These are phyloP conservation scores for Phytophthora quininea DNA, from an alignment of 352 stramenopile species.

Conservation along the genomic window DNA sequence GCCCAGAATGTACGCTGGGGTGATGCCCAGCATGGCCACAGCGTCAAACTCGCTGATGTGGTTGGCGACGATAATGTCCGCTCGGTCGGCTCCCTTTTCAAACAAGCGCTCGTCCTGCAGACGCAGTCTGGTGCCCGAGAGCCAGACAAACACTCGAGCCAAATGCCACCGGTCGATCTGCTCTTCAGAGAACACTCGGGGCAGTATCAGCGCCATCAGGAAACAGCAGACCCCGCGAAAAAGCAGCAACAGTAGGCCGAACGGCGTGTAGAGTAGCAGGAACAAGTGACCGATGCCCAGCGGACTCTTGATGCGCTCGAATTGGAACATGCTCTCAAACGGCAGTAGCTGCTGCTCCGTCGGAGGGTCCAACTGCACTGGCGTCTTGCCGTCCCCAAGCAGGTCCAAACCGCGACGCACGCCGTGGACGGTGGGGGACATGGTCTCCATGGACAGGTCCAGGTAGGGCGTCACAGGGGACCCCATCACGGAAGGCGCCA, in stretches of 20 bases:
- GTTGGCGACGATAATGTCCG: slow-evolving; percentile 70
- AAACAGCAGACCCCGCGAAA: slow-evolving; percentile 47
- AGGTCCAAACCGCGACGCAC: slow-evolving; percentile 39
- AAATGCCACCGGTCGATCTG: slow-evolving; percentile 57
- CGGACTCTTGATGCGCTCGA: slow-evolving; percentile 66
- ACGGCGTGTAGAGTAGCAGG: slow-evolving; percentile 61
- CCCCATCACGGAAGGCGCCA: slow-evolving; percentile 27
- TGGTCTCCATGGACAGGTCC: slow-evolving; percentile 45
- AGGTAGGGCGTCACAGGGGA: slow-evolving; percentile 31
- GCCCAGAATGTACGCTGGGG: slow-evolving; percentile 61
- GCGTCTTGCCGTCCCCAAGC: slow-evolving; percentile 34
- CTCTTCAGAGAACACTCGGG: slow-evolving; percentile 45
- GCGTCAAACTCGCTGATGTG: slow-evolving; percentile 82
- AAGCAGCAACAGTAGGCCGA: slow-evolving; percentile 56
- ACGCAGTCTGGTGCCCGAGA: slow-evolving; percentile 56
- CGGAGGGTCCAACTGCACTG: slow-evolving; percentile 29
- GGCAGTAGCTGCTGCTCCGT: slow-evolving; percentile 43
- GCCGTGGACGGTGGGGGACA: slow-evolving; percentile 18
- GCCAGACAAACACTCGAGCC: slow-evolving; percentile 38
- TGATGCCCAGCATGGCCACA: slow-evolving; percentile 55
- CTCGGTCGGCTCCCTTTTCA: slow-evolving; percentile 16
- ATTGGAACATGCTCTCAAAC: slow-evolving; percentile 72
- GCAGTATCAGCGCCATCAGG: slow-evolving; percentile 50
- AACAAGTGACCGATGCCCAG: slow-evolving; percentile 45
- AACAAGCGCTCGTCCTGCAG: slow-evolving; percentile 50